These are phyloP conservation scores for Rosa hybrid DNA, from an alignment of 331 rosid genomes.

Conservation along the genomic window DNA sequence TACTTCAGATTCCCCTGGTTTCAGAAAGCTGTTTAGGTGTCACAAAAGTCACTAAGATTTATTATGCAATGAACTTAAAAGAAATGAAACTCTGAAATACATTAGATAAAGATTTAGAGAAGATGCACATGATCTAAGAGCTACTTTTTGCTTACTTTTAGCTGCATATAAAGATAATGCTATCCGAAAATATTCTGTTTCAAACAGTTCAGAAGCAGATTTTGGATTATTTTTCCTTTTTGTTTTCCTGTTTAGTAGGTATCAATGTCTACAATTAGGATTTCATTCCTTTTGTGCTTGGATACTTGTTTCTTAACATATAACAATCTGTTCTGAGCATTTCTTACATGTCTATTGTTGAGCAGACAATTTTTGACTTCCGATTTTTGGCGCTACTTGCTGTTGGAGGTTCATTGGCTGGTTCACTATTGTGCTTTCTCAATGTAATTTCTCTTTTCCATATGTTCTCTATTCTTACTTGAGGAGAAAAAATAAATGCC, in stretches of 20 bases:
- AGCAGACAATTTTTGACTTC: conserved; percentile 87
- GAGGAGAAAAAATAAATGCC: neutral
- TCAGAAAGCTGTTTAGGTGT: too few relatives aligned
- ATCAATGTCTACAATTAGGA: neutral
- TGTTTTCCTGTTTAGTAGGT: neutral
- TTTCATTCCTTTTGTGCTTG: neutral
- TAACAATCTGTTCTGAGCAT: conserved; percentile 5
- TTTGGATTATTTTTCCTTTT: neutral
- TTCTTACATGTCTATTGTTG: conserved; percentile 30
- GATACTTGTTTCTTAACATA: neutral
- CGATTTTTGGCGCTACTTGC: conserved; percentile 97
- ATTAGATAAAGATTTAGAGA: neutral
- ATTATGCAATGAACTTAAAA: neutral
- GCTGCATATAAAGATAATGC: neutral
- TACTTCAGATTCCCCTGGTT: too few relatives aligned
- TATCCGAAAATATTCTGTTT: neutral
- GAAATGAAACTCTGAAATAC: neutral
- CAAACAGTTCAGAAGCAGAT: neutral
- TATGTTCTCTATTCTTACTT: neutral
- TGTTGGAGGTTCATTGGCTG: conserved; percentile 93
- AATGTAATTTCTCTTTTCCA: conserved; percentile 54
- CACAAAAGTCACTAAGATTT: too few relatives aligned
- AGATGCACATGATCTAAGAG: neutral
- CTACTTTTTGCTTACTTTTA: neutral
- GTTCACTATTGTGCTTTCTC: conserved; percentile 94